Evolutionary conservation across 495 filamentous ascomycete genomes (phyloP).

Genomic region (Parmelia sp.): DNA sequence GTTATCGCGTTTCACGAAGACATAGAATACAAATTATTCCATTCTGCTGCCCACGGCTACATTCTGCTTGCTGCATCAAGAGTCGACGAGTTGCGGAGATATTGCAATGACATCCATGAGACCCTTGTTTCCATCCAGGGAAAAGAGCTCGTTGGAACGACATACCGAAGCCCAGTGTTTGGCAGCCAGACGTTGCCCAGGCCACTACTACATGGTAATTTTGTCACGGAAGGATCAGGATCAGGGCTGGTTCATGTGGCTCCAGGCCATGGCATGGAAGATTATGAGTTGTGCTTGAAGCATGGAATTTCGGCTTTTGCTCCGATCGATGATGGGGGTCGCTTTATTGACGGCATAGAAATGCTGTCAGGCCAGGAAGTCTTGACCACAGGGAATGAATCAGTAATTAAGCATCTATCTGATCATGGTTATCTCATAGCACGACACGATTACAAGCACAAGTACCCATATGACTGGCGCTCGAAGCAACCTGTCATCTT

Average conservation of each 20-base stretch:
- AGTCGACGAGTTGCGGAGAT: slow-evolving; percentile 46
- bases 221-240: slow-evolving; percentile 80
- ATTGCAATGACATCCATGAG: slow-evolving; percentile 39
- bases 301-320: slow-evolving; percentile 63
- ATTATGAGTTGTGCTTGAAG: slow-evolving; percentile 74
- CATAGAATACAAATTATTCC: slow-evolving; percentile 66
- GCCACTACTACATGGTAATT: slow-evolving; percentile 70
- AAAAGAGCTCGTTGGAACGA: slow-evolving; percentile 53
- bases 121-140: slow-evolving; percentile 57
- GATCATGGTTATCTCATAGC: slow-evolving; percentile 52
- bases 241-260: slow-evolving; percentile 91
- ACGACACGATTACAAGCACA: slow-evolving; percentile 68
- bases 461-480: slow-evolving; percentile 96
- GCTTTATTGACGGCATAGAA: slow-evolving; percentile 63
- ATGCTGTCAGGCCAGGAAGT: slow-evolving; percentile 57
- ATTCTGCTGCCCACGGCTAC: slow-evolving; percentile 47
- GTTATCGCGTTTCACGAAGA: slow-evolving; percentile 73
- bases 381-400: slow-evolving; percentile 55
- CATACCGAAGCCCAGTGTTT: slow-evolving; percentile 62
- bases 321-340: slow-evolving; percentile 73
- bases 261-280: slow-evolving; percentile 93
- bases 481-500: slow-evolving; percentile 89
- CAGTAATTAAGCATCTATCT: slow-evolving; percentile 60
- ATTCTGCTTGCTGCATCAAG: slow-evolving; percentile 63
- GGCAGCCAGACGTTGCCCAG: slow-evolving; percentile 48